These are phyloP conservation scores for Stellera chamaejasme DNA, from an alignment of 345 rosid species.

Conservation along the genomic window DNA sequence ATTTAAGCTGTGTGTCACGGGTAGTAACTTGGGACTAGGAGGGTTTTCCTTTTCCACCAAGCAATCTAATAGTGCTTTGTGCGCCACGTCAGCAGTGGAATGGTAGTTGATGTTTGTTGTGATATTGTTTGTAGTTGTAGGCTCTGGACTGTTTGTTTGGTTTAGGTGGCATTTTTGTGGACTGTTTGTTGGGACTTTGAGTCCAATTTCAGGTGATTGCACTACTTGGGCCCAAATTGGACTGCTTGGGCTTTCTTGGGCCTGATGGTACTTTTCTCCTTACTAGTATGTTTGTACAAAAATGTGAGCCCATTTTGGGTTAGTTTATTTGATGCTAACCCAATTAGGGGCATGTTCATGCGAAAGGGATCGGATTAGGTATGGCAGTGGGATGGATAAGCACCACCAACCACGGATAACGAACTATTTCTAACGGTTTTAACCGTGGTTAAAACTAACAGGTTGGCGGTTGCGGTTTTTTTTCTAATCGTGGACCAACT, in stretches of 20 bases:
- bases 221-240: background rate
- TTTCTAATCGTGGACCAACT: too few species aligned
- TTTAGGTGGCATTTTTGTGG: background rate
- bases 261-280: too few species aligned
- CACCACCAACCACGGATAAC: too few species aligned
- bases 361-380: too few species aligned
- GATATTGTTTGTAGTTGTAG: background rate
- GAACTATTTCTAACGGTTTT: too few species aligned
- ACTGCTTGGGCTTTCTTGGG: background rate
- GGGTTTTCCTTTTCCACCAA: background rate
- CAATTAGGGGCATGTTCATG: too few species aligned
- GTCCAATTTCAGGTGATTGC: background rate
- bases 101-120: conserved; percentile 1
- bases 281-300: background rate
- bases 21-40: background rate
- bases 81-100: conserved; percentile 7
- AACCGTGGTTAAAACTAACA: too few species aligned
- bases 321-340: too few species aligned
- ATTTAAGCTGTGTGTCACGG: background rate
- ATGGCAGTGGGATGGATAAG: too few species aligned
- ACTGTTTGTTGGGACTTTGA: conserved; percentile 7
- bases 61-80: background rate
- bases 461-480: too few species aligned
- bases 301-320: too few species aligned
- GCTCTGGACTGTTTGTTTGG: background rate